Base-by-base conservation (phyloP, 2,329 filamentous ascomycete genomes). In the Epichloe glyceriae region DNA sequence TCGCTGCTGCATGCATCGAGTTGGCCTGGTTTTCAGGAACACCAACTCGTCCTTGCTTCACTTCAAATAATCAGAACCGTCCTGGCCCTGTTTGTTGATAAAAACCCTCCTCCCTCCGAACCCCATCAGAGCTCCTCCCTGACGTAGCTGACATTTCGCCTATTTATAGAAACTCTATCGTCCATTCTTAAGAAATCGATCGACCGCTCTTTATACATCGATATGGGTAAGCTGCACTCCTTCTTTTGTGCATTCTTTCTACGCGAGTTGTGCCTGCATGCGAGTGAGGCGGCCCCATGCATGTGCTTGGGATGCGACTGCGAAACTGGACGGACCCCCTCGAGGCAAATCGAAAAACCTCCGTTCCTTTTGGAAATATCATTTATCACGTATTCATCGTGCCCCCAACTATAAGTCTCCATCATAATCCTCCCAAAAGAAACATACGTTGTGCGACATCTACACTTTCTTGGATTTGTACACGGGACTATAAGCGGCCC, bases 381-480 rank as follows among this genome's bases (percentile, higher is more conserved):
- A 49, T 19, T 40, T 34, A 46, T 51, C 52, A 48, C 52, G 49
- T 53, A 59, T 55, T 57, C 51, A 34, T 20, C 20, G 14, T 49
- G 19, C 38, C 35, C 17, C 12, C 39, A 20, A 22, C 14, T 10
- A 5, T 26, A 49, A 39, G 8, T 44, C 26, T 49, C 22, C 43
- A 50, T 30, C 30, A 43, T 47, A 58, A 58, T 54, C 59, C 59
- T 55, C 48, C 52, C 56, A 57, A 62, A 54, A 67, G 64, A 66
- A 54, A 59, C 62, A 63, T 67, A 64, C 66, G 64, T 68, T 70
- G 57, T 50, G 53, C 59, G 58, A 58, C 64, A 72, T 74, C 62
- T 74, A 73, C 66, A 58, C 59, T 69, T 72, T 73, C 64, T 73
- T 72, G 67, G 71, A 64, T 67, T 61, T 41, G 34, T 44, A 33